Percentiles rank a stretch among this genome's conserved stretches.
Conservation (phyloP, 2,329 filamentous ascomycete genomes). For the Hymenoscyphus repandus region DNA sequence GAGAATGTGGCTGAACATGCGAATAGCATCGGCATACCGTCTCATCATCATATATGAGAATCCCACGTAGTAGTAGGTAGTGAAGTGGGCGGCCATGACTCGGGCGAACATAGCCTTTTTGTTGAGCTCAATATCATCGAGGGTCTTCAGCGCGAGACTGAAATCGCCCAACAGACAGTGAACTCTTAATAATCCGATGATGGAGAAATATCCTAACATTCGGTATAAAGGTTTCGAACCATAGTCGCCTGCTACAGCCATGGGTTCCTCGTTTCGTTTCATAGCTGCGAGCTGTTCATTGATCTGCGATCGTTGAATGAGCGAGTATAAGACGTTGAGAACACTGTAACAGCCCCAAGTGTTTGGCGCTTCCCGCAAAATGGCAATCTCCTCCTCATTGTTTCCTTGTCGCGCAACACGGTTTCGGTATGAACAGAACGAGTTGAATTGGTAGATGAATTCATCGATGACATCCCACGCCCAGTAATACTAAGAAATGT, state of each 20-base stretch:
- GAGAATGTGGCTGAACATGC: constrained; percentile 99
- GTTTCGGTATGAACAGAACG: constrained; percentile 95
- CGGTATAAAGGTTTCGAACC: constrained; percentile 90
- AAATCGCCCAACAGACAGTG: constrained; percentile 97
- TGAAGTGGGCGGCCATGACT: constrained; percentile 99
- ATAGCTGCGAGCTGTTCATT: constrained; percentile 93
- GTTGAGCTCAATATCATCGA: constrained; percentile 99
- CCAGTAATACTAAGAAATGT: constrained; percentile 78
- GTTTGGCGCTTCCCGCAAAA: constrained; percentile 94
- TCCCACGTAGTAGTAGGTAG: constrained; percentile 99
- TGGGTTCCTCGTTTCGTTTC: constrained; percentile 88
- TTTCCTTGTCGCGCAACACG: constrained; percentile 76
- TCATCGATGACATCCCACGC: constrained; percentile 99
- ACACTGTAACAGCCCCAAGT: constrained; percentile 99
- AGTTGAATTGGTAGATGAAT: constrained; percentile 99
- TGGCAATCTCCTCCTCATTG: constrained; percentile 87
- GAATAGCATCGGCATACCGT: constrained; percentile 97
- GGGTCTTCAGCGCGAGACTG: constrained; percentile 94
- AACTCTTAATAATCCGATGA: constrained; percentile 92
- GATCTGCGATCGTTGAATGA: constrained; percentile 97
- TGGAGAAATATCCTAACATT: constrained; percentile 99
- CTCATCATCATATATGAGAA: constrained; percentile 99
- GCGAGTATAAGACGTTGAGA: constrained; percentile 97
- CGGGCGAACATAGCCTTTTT: constrained; percentile 99
- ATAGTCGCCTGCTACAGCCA: constrained; percentile 88